These are phyloP conservation scores for Lithospermum erythrorhizon DNA, from an alignment of 257 asterid species.

Conservation along the genomic window DNA sequence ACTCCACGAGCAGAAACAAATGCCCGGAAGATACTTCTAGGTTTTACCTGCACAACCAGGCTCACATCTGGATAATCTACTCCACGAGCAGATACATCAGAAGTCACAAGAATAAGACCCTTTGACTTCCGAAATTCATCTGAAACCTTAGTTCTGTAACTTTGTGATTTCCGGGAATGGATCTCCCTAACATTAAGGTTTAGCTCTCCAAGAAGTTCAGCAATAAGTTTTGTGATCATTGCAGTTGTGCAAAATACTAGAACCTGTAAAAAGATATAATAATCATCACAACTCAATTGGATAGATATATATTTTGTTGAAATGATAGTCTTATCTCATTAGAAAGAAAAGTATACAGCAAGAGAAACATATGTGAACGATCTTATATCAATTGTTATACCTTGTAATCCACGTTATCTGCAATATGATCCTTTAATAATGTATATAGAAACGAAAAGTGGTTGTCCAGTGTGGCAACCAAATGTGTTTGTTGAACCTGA, in stretches of 20 bases:
- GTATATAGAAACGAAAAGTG: constrained; percentile 71
- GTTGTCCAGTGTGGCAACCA: constrained; percentile 70
- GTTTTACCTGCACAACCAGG: constrained; percentile 74
- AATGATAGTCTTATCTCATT: background rate
- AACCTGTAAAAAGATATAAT: background rate
- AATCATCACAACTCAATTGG: background rate
- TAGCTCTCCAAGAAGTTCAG: constrained; percentile 74
- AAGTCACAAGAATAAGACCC: constrained; percentile 90
- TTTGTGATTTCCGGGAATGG: constrained; percentile 89
- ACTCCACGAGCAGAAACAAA: too few relatives aligned
- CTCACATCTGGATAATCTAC: constrained; percentile 96
- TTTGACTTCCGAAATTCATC: constrained; percentile 91
- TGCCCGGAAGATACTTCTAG: background rate
- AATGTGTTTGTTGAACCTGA: constrained; percentile 82
- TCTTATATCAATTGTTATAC: constrained; percentile 19
- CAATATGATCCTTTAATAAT: constrained; percentile 63
- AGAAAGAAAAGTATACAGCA: background rate
- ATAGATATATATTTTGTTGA: background rate
- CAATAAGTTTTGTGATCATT: constrained; percentile 90
- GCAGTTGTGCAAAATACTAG: constrained; percentile 99
- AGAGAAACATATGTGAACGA: background rate
- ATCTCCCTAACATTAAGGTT: constrained; percentile 84
- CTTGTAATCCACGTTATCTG: constrained; percentile 84
- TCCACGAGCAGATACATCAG: constrained; percentile 98
- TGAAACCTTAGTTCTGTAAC: constrained; percentile 78